These are phyloP conservation scores for Helenozyma baotianmanensis DNA, from an alignment of 805 yeast species.

Conservation along the genomic window DNA sequence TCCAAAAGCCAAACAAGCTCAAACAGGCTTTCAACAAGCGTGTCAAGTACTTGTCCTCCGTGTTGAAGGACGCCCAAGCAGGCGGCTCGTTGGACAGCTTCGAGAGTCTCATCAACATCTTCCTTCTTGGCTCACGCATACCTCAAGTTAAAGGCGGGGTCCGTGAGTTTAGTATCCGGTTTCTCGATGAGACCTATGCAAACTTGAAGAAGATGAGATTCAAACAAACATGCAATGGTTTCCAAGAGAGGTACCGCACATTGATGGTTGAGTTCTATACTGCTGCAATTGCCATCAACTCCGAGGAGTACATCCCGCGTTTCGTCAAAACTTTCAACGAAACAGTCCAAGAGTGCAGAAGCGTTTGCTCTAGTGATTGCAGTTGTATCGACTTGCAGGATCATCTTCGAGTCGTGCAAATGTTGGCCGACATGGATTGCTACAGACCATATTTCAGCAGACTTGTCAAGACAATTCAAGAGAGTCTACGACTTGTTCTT, in stretches of 20 bases:
- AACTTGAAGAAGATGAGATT: slow-evolving; percentile 16
- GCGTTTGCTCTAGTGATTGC: no score
- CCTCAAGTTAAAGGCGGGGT: slow-evolving; percentile 16
- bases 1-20: slow-evolving; percentile 25
- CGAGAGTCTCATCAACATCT: slow-evolving; percentile 32
- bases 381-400: no score
- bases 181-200: slow-evolving; percentile 29
- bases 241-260: slow-evolving; percentile 15
- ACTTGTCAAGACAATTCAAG: no score
- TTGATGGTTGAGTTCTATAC: slow-evolving; percentile 26
- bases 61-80: slow-evolving; percentile 26
- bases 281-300: slow-evolving; percentile 33
- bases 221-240: slow-evolving; percentile 1
- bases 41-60: slow-evolving; percentile 24
- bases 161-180: slow-evolving; percentile 23
- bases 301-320: slow-evolving; percentile 24
- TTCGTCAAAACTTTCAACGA: slow-evolving; percentile 21
- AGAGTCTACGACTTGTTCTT: no score
- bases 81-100: slow-evolving; percentile 28
- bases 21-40: slow-evolving; percentile 34
- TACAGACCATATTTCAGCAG: no score
- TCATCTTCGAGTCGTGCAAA: no score
- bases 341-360: background rate
- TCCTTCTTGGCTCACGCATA: slow-evolving; percentile 32
- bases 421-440: no score